Conservation (phyloP, 2,329 filamentous ascomycete species). For the Bipolaris zeicola region DNA sequence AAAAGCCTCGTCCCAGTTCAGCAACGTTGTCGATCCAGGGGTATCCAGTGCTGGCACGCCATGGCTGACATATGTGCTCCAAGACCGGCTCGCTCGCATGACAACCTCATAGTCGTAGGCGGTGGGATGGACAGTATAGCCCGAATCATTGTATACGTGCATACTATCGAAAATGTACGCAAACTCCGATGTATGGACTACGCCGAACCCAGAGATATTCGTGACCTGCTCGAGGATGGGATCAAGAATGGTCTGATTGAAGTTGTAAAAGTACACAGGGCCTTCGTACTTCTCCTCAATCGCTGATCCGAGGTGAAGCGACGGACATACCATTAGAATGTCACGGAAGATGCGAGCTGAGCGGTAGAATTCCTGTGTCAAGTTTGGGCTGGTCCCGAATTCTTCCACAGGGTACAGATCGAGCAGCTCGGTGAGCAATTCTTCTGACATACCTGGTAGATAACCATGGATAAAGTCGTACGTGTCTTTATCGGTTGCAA, state of each 20-base stretch:
- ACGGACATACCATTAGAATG: constrained; percentile 58
- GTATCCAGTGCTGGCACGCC: constrained; percentile 37
- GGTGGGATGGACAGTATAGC: constrained; percentile 43
- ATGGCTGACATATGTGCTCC: constrained; percentile 54
- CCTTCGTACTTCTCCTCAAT: constrained; percentile 47
- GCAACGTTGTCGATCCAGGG: constrained; percentile 11
- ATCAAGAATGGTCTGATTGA: constrained; percentile 61
- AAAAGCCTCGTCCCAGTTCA: constrained; percentile 51
- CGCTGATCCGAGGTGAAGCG: constrained; percentile 51
- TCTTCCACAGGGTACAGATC: constrained; percentile 48
- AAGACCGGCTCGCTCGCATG: constrained; percentile 52
- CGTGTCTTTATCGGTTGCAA: constrained; percentile 51
- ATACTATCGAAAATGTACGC: constrained; percentile 57
- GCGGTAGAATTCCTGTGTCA: constrained; percentile 58
- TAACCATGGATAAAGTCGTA: constrained; percentile 50
- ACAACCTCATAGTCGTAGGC: constrained; percentile 50
- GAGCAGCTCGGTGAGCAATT: constrained; percentile 34
- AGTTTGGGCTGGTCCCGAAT: constrained; percentile 49
- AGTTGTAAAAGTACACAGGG: constrained; percentile 57
- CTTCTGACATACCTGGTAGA: constrained; percentile 44
- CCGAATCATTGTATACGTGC: constrained; percentile 51
- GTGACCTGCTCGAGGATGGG: constrained; percentile 47
- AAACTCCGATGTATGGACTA: constrained; percentile 60
- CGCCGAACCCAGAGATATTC: constrained; percentile 51
- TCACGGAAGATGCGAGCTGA: constrained; percentile 58